A percentile compares a stretch with the other conserved stretches of the same genome.
These are phyloP conservation scores for Calonectria montana DNA, from an alignment of 2,329 filamentous ascomycete species.

Conservation along the genomic window DNA sequence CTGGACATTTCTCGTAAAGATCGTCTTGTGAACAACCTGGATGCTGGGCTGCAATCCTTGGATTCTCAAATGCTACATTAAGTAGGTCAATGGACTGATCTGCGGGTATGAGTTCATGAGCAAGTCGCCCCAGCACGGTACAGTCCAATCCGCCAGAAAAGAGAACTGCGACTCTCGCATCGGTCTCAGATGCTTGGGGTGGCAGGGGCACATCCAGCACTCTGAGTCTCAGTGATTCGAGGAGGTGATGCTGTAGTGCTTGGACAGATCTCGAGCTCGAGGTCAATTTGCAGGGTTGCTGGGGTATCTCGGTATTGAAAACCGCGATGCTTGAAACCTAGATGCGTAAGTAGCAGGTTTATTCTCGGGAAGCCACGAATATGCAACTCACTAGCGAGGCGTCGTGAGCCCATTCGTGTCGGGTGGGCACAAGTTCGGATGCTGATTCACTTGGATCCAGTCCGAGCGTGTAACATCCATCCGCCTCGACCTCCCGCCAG, in stretches of 20 bases:
- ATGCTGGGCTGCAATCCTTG: slow-evolving; percentile 72
- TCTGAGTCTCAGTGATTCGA: slow-evolving; percentile 71
- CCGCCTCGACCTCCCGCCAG: slow-evolving; percentile 87
- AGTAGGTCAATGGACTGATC: slow-evolving; percentile 84
- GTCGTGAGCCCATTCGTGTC: slow-evolving; percentile 48
- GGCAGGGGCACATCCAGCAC: slow-evolving; percentile 74
- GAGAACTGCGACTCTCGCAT: slow-evolving; percentile 77
- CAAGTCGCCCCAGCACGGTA: slow-evolving; percentile 83
- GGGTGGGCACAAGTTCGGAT: slow-evolving; percentile 27
- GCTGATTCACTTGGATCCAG: slow-evolving; percentile 49
- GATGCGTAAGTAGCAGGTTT: slow-evolving; percentile 55
- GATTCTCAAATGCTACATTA: slow-evolving; percentile 98
- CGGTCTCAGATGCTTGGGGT: slow-evolving; percentile 49
- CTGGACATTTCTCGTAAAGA: slow-evolving; percentile 86
- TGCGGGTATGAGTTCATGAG: slow-evolving; percentile 78
- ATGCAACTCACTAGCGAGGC: slow-evolving; percentile 58
- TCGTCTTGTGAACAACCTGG: slow-evolving; percentile 46
- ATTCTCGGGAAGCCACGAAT: slow-evolving; percentile 20
- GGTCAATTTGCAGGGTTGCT: slow-evolving; percentile 38
- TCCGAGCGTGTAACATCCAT: slow-evolving; percentile 80
- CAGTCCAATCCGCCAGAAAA: slow-evolving; percentile 98
- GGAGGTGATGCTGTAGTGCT: slow-evolving; percentile 65
- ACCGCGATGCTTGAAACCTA: slow-evolving; percentile 65
- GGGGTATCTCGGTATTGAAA: slow-evolving; percentile 62
- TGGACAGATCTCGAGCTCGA: slow-evolving; percentile 61